These are phyloP conservation scores for Spathaspora arborariae DNA, from an alignment of 805 yeast species.

Conservation along the genomic window DNA sequence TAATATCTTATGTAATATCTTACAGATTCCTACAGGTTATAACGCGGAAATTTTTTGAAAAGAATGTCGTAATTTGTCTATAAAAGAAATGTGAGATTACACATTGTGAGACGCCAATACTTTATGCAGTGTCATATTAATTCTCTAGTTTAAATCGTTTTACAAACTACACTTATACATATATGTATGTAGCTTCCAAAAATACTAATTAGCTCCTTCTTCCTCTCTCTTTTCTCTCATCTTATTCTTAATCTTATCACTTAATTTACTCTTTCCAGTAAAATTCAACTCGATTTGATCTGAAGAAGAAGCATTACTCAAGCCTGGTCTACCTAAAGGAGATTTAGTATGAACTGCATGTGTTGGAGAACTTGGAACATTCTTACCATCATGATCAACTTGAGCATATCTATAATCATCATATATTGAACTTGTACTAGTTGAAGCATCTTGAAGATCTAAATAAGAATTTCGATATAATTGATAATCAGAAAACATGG, in stretches of 20 bases:
- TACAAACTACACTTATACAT: too few species aligned
- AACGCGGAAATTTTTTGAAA: too few species aligned
- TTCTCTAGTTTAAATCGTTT: too few species aligned
- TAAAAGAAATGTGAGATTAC: too few species aligned
- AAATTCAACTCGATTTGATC: slow-evolving; percentile 33
- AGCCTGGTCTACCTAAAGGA: slow-evolving; percentile 2
- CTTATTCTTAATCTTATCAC: slow-evolving; percentile 32
- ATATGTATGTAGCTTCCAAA: neutral
- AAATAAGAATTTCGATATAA: slow-evolving; percentile 30
- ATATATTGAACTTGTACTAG: slow-evolving; percentile 22
- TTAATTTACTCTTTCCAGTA: slow-evolving; percentile 16
- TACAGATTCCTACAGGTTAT: too few species aligned
- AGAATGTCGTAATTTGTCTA: too few species aligned
- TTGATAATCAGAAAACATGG: slow-evolving; percentile 53
- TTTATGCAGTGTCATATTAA: too few species aligned
- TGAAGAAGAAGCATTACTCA: neutral
- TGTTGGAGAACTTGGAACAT: neutral
- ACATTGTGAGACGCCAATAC: too few species aligned
- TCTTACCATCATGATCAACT: neutral
- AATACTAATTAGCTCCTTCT: slow-evolving; percentile 2
- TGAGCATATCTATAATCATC: slow-evolving; percentile 26
- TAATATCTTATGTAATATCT: too few species aligned
- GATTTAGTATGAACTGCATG: slow-evolving; percentile 1
- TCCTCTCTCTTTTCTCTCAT: slow-evolving; percentile 33
- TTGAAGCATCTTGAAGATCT: slow-evolving; percentile 12